Evolutionary conservation across 768 basidiomycete species (phyloP), one percentile per base, ranked within the genome.

Genomic region (Leccinum subgranulosum): DNA sequence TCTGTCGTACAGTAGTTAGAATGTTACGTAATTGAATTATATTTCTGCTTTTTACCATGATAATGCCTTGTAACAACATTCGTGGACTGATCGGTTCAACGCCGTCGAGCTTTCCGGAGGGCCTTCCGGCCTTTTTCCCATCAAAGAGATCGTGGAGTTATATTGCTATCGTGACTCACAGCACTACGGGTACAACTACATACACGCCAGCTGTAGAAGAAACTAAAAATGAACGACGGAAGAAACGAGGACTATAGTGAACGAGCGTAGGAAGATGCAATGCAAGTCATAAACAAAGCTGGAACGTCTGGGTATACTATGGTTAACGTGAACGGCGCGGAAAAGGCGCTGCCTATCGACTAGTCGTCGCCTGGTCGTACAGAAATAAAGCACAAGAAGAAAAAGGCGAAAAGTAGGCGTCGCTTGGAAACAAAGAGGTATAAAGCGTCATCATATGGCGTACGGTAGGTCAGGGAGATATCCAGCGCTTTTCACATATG

Each of bases 401-500:
- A 45, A 10, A 50, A 49, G 1, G 19, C 47, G 12, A 4, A 17
- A 27, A 23, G 25, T 31, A 9, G 46, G 10, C 15, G 25, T 46
- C 31, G 34, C 41, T 31, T 31, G 29, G 29, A 46, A 15, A 36
- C 0, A n/a, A 39, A 39, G 39, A n/a, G 39, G 17, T 41, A 33
- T 43, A 23, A 27, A 9, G 25, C 5, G 17, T 11, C 52, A 19
- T 60, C 48, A 65, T 34, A n/a, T 43, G 19, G 27, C 54, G 23
- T 70, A 69, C 21, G 64, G 60, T 54, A 70, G 54, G 49, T 70
- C 68, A 39, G 66, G 68, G 4, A 64, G 64, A 54, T 69, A 69
- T 11, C 68, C 67, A 36, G 68, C 68, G 21, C 61, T 68, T 21
- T 70, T 68, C 60, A 69, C 68, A 51, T 68, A 69, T 49, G 68